Evolutionary conservation across 1,284 basidiomycete genomes (phyloP).

Genomic region (Cutaneotrichosporon spelunceum): DNA sequence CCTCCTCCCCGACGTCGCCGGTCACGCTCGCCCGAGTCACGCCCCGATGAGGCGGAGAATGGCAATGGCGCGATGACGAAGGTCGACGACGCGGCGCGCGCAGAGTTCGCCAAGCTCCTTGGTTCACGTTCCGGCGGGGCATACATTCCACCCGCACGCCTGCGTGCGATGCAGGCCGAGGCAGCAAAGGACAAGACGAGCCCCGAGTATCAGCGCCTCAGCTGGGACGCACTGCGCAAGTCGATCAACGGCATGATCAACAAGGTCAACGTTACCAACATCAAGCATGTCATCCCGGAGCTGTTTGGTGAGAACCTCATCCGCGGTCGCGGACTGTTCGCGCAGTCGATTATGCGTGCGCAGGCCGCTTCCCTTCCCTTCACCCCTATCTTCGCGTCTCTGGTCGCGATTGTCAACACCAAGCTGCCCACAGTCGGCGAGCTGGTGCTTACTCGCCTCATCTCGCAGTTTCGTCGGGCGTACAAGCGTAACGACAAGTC

Average conservation of each 20-base stretch:
- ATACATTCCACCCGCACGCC: slow-evolving; percentile 90
- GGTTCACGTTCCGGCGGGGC: slow-evolving; percentile 80
- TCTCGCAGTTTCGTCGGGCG: slow-evolving; percentile 90
- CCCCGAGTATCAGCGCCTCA: slow-evolving; percentile 89
- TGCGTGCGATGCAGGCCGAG: slow-evolving; percentile 86
- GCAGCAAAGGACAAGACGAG: slow-evolving; percentile 77
- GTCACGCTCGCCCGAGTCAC: slow-evolving; percentile 35
- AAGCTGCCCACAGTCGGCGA: slow-evolving; percentile 97
- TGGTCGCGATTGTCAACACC: slow-evolving; percentile 93
- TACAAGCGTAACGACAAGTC: slow-evolving; percentile 97
- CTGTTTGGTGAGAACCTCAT: slow-evolving; percentile 88
- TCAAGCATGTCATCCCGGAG: slow-evolving; percentile 95
- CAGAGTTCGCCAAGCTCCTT: slow-evolving; percentile 74
- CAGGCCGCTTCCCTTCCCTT: slow-evolving; percentile 95
- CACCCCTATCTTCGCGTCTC: slow-evolving; percentile 92
- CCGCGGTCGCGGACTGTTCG: slow-evolving; percentile 82
- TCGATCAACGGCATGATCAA: slow-evolving; percentile 99
- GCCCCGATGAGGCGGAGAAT: slow-evolving; percentile 37
- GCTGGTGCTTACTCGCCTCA: slow-evolving; percentile 77
- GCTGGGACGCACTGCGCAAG: slow-evolving; percentile 97
- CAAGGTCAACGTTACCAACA: slow-evolving; percentile 87
- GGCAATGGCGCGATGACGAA: slow-evolving; percentile 47
- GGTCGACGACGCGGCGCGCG: slow-evolving; percentile 57
- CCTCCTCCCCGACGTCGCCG: slow-evolving; percentile 47
- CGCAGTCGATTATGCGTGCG: slow-evolving; percentile 94